Evolutionary conservation across 2,329 filamentous ascomycete species (phyloP).

Genomic region (Calonectria henricotiae): DNA sequence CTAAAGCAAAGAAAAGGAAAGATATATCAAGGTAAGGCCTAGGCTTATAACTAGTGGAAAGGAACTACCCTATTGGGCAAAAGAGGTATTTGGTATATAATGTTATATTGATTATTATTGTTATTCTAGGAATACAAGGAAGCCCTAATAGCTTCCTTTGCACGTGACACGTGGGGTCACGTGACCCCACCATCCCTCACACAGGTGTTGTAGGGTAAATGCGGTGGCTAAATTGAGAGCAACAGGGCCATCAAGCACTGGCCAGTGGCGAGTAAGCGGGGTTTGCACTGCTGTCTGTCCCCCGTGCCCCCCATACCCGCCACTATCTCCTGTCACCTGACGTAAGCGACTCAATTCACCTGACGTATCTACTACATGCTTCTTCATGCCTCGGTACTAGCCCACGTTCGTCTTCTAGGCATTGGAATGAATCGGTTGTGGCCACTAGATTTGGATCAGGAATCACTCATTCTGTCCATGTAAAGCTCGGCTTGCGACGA

Average conservation of each 20-base stretch:
- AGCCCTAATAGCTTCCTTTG: no score
- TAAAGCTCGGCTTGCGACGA: no score
- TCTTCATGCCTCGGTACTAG: background rate
- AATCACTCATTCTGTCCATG: background rate
- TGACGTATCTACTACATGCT: background rate
- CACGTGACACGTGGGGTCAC: no score
- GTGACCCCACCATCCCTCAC: no score
- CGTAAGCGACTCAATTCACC: slow-evolving; percentile 6
- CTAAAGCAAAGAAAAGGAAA: no score
- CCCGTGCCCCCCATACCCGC: no score
- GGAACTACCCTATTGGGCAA: no score
- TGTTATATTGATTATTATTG: no score
- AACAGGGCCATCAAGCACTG: background rate
- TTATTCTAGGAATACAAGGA: no score
- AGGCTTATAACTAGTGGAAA: no score
- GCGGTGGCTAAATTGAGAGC: background rate
- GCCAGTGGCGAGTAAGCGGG: background rate
- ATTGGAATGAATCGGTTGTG: background rate
- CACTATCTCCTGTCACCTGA: background rate
- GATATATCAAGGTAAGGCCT: no score
- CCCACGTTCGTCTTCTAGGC: background rate
- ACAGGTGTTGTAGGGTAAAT: background rate
- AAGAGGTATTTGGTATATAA: no score
- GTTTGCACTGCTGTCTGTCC: background rate
- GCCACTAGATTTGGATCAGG: background rate